phyloP scores from a whole-genome alignment of 345 rosid species.

The Brassica nigra region DNA sequence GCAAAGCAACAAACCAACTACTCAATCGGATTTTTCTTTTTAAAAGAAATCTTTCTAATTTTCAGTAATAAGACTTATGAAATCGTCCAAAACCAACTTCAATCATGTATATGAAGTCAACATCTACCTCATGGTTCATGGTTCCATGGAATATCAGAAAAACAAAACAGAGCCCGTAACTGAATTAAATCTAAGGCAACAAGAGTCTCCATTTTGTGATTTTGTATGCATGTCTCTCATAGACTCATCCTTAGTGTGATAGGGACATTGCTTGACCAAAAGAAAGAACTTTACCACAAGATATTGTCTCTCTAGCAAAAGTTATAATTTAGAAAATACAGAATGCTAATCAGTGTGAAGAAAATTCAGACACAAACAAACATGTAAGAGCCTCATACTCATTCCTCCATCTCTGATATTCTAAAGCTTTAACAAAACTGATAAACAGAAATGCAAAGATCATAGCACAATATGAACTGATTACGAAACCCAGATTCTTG shows the following conservation, averaged over 20 bases:
- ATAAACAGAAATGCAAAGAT: not conserved
- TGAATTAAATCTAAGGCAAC: not conserved
- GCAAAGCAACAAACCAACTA: slow-evolving; percentile 4
- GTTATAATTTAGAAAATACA: no score
- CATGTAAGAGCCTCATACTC: not conserved
- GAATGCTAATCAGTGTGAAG: no score
- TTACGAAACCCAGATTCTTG: not conserved
- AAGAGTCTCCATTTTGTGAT: not conserved
- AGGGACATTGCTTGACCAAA: no score
- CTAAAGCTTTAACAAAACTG: not conserved
- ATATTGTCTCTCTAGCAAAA: not conserved
- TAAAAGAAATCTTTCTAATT: not conserved
- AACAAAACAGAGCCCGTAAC: not conserved
- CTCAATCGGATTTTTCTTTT: not conserved
- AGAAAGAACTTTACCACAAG: not conserved
- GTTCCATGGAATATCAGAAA: not conserved
- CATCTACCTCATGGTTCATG: not conserved
- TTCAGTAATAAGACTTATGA: not conserved
- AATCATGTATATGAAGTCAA: not conserved
- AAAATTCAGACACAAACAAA: not conserved
- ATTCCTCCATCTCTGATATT: not conserved
- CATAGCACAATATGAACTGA: not conserved
- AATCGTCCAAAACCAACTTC: not conserved
- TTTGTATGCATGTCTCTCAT: not conserved
- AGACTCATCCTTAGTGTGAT: no score